Conservation (phyloP, 306 rosid species). For the Lotus japonicus region DNA sequence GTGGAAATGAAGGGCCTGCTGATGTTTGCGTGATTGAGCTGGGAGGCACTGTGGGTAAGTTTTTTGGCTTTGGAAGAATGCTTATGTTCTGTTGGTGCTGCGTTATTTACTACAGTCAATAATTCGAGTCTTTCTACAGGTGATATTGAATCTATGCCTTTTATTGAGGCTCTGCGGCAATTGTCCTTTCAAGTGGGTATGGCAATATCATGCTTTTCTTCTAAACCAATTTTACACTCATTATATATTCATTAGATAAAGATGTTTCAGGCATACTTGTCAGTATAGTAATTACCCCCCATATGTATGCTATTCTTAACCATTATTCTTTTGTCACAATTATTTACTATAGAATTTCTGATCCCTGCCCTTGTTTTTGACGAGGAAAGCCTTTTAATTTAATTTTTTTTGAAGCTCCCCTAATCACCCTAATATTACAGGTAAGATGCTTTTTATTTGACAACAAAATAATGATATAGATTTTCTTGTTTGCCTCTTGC, state of each 20-base stretch:
- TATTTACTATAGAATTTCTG: background rate
- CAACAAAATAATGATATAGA: background rate
- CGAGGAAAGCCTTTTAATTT: background rate
- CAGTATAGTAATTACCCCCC: background rate
- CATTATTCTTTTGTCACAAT: background rate
- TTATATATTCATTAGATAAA: too few relatives aligned
- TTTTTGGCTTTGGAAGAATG: background rate
- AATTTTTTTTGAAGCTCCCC: background rate
- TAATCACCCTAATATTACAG: background rate
- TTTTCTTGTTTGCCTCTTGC: conserved; percentile 11
- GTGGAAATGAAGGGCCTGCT: conserved; percentile 80
- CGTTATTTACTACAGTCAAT: background rate
- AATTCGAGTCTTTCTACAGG: conserved; percentile 40
- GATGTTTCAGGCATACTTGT: background rate
- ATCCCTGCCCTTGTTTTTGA: background rate
- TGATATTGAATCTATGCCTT: conserved; percentile 99
- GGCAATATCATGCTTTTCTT: conserved; percentile 11
- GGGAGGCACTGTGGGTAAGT: conserved; percentile 95
- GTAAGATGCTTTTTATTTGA: background rate
- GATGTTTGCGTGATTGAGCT: conserved; percentile 98
- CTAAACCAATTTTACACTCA: background rate
- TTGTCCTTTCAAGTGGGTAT: conserved; percentile 91
- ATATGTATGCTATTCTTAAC: background rate
- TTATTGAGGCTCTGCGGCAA: conserved; percentile 87
- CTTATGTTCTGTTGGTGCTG: conserved; percentile 12